Conservation (phyloP, 2,329 filamentous ascomycete genomes). For the Aspergillus sp. region DNA sequence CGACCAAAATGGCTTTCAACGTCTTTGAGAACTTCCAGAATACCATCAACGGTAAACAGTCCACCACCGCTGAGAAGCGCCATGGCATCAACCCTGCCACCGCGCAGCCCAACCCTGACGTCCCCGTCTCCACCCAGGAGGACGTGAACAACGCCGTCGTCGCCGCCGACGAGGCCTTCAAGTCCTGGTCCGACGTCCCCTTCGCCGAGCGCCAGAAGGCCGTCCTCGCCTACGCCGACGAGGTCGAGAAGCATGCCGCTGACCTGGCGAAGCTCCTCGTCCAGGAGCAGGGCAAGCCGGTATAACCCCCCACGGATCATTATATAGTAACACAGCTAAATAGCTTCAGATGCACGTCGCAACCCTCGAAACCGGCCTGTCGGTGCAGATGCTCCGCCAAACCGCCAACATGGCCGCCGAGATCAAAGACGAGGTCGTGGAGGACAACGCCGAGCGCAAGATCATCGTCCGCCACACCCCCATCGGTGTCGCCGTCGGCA, state of each 20-base stretch:
- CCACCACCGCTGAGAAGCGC: conserved; percentile 46
- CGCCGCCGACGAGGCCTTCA: conserved; percentile 50
- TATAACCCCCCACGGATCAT: not conserved
- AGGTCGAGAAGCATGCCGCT: conserved; percentile 34
- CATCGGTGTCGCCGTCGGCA: conserved; percentile 50
- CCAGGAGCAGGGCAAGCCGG: conserved; percentile 44
- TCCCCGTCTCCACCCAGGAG: conserved; percentile 49
- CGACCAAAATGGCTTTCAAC: not conserved
- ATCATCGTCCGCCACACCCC: conserved; percentile 39
- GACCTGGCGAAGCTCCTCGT: conserved; percentile 41
- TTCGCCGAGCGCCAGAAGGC: conserved; percentile 35
- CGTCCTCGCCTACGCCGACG: conserved; percentile 33
- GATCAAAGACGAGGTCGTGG: conserved; percentile 45
- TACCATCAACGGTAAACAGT: conserved; percentile 52
- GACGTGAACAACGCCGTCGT: conserved; percentile 55
- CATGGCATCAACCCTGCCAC: conserved; percentile 55
- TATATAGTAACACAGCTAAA: not conserved
- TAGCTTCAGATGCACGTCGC: conserved; percentile 22
- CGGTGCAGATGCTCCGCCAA: conserved; percentile 20
- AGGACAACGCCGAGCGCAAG: conserved; percentile 45
- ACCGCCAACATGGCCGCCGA: conserved; percentile 10
- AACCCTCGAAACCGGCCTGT: conserved; percentile 24
- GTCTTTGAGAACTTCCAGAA: conserved; percentile 48
- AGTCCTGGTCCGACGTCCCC: conserved; percentile 45
- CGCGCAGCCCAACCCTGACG: conserved; percentile 50